phyloP scores from a whole-genome alignment of 768 basidiomycete species.

The Mycena venus region DNA sequence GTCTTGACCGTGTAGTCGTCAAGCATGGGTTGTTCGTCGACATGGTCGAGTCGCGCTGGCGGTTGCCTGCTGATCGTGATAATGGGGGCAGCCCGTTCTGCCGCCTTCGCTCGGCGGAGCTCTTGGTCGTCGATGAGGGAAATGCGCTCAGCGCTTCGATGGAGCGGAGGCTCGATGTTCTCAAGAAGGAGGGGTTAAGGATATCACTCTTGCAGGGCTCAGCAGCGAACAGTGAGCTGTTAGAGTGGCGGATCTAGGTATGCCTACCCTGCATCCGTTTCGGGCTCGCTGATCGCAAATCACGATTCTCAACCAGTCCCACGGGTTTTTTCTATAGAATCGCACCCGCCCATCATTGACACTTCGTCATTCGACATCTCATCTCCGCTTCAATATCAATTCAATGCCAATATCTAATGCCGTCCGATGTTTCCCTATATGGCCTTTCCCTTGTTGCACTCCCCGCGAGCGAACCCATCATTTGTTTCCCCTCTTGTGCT shows the following conservation, averaged over 20 bases:
- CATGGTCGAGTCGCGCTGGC: conserved; percentile 23
- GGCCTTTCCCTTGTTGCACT: no score
- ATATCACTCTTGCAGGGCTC: neutral
- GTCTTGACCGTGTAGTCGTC: neutral
- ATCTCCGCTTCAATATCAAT: no score
- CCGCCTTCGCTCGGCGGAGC: conserved; percentile 12
- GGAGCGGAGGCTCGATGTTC: neutral
- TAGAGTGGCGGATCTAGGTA: neutral
- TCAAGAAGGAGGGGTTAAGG: neutral
- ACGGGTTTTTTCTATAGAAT: no score
- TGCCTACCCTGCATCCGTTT: neutral
- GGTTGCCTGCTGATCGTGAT: neutral
- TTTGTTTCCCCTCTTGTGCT: no score
- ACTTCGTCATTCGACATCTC: no score
- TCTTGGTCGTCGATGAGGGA: neutral
- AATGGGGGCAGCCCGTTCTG: neutral
- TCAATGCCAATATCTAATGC: no score
- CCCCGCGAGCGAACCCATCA: no score
- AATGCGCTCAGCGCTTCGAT: neutral
- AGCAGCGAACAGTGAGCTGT: neutral
- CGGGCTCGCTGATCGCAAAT: no score
- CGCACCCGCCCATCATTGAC: no score
- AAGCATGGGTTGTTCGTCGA: neutral
- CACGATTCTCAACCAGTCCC: no score
- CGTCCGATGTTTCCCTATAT: no score